Base-by-base conservation (phyloP, 441 rosid species). In the Croton setiger region DNA sequence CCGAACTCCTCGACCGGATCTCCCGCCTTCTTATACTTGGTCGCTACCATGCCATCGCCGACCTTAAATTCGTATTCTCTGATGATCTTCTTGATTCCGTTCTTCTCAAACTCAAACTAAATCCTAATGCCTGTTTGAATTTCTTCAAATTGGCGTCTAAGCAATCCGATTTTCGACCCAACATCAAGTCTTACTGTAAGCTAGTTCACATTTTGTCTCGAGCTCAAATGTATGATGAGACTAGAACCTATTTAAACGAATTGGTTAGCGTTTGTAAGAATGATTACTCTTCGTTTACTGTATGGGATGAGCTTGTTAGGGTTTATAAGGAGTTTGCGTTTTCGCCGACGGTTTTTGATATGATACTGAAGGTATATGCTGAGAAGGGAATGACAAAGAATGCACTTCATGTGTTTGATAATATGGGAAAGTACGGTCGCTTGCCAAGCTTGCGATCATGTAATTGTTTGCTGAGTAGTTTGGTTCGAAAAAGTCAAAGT, bases 341-440 rank as follows among this genome's bases (percentile, higher is more conserved):
- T 71, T 86, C 97, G 31, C 88, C 91, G 8, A 73, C 81, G 21
- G 91, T 91, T 51, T 94, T 94, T 41, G 98, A 94, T 74, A 91
- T 94, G 93, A 52, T 88, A 35, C 60, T 94, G 72, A 94, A 86
- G 69, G 75, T 81, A 13, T 91, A 76, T 77, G 86, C 86, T 5
- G 81, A 87, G 73, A 88, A 81, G 44, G 86, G 88, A 35, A 68
- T 86, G 92, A 13, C 73, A 31, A 83, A 74, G 87, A 73, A 80
- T 68, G 98, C 97, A 21, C 81, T 93, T 71, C 81, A 89, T 27
- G 97, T 91, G 82, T 93, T 93, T 75, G 98, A 93, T 77, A 88
- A 93, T 73, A 93, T 93, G 90, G 84, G 86, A 5, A 84, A 79
- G 44, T 69, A 48, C 51, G 87, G 91, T 21, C 75, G 88, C 12